Evolutionary conservation across 352 stramenopile species (phyloP).

Genomic region (Pythium coloratum): DNA sequence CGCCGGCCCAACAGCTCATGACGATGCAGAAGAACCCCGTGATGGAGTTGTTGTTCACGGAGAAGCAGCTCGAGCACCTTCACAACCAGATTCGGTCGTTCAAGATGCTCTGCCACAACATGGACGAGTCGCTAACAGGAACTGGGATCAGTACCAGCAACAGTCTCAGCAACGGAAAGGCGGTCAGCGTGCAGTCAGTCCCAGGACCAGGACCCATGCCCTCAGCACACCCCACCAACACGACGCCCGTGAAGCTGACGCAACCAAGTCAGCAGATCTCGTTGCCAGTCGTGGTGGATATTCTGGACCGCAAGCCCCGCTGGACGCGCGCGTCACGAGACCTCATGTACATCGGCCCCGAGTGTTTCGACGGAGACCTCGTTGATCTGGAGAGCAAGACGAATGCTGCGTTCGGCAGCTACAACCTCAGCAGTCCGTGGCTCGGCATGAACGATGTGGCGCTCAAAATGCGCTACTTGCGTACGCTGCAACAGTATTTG

Average conservation of each 20-base stretch:
- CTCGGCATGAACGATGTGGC: slow-evolving; percentile 71
- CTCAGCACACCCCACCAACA: not conserved
- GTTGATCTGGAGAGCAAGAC: slow-evolving; percentile 58
- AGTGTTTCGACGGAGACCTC: slow-evolving; percentile 69
- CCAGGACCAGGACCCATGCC: not conserved
- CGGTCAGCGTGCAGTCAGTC: not conserved
- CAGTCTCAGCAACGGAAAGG: not conserved
- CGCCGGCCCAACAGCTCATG: slow-evolving; percentile 34
- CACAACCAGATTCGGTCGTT: slow-evolving; percentile 87
- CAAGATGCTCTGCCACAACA: slow-evolving; percentile 81
- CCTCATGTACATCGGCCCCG: slow-evolving; percentile 59
- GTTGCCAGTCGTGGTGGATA: slow-evolving; percentile 19
- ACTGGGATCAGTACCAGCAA: not conserved
- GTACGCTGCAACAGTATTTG: slow-evolving; percentile 71
- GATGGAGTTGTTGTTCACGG: slow-evolving; percentile 66
- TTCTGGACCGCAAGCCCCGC: slow-evolving; percentile 49
- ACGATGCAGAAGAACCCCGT: slow-evolving; percentile 42
- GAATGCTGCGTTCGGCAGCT: slow-evolving; percentile 53
- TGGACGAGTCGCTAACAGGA: slow-evolving; percentile 58
- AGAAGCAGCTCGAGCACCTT: slow-evolving; percentile 82
- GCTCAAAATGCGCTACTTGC: slow-evolving; percentile 72
- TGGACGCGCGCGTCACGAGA: slow-evolving; percentile 60
- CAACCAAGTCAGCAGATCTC: slow-evolving; percentile 5
- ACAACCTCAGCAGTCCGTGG: slow-evolving; percentile 57
- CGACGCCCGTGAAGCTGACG: not conserved